These are phyloP conservation scores for Dioscorea alata DNA, from an alignment of 106 monocot species.

Conservation along the genomic window DNA sequence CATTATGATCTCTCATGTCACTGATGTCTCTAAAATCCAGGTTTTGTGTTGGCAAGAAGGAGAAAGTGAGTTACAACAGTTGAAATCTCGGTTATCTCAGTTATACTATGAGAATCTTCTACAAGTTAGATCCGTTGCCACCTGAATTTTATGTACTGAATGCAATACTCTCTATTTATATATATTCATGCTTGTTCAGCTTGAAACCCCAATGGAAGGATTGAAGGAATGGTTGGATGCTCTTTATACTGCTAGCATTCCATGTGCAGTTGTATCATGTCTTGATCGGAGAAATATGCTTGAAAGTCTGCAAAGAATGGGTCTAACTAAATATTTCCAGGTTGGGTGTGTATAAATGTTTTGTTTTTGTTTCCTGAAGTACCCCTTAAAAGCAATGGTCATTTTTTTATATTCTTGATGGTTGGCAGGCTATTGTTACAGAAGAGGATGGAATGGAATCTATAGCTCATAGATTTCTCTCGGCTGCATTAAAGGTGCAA, in stretches of 20 bases:
- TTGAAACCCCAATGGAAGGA: slow-evolving; percentile 71
- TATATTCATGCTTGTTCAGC: slow-evolving; percentile 29
- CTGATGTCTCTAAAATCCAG: slow-evolving; percentile 17
- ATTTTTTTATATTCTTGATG: neutral
- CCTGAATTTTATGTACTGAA: too few species aligned
- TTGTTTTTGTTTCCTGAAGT: neutral
- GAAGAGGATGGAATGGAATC: slow-evolving; percentile 99
- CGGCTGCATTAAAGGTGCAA: slow-evolving; percentile 87
- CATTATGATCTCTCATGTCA: too few species aligned
- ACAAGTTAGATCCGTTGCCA: slow-evolving; percentile 36
- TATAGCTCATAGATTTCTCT: slow-evolving; percentile 95
- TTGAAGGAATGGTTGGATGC: slow-evolving; percentile 91
- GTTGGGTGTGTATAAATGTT: slow-evolving; percentile 15
- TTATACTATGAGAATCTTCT: slow-evolving; percentile 79
- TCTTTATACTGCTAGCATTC: slow-evolving; percentile 72
- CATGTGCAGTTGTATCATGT: slow-evolving; percentile 90
- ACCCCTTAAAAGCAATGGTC: neutral
- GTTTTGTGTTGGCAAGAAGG: slow-evolving; percentile 72
- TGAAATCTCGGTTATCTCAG: slow-evolving; percentile 76
- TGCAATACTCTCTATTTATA: too few species aligned
- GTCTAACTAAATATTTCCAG: slow-evolving; percentile 77
- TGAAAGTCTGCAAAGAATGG: slow-evolving; percentile 67
- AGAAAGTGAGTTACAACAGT: slow-evolving; percentile 54
- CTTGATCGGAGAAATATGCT: slow-evolving; percentile 78
- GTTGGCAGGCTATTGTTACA: slow-evolving; percentile 66